phyloP scores from a whole-genome alignment of 495 filamentous ascomycete species.

The Lophiotrema nucula region DNA sequence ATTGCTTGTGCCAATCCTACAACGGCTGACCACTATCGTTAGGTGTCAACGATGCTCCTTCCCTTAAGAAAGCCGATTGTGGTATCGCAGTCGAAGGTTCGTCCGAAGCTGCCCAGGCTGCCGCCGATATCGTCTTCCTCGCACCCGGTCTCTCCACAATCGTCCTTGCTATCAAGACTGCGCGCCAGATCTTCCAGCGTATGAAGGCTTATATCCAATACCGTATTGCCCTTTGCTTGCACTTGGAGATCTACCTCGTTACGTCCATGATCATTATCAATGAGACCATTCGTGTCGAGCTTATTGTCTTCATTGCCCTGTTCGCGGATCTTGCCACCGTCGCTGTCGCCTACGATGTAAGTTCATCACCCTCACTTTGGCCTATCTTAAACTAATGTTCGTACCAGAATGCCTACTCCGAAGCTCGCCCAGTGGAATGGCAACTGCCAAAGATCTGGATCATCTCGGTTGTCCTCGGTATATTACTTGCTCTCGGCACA shows the following conservation, averaged over 20 bases:
- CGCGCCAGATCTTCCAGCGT: conserved; percentile 77
- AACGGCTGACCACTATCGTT: conserved; percentile 5
- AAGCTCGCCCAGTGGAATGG: conserved; percentile 71
- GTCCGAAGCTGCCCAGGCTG: conserved; percentile 73
- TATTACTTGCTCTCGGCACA: conserved; percentile 63
- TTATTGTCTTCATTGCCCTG: conserved; percentile 74
- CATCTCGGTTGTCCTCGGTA: conserved; percentile 66
- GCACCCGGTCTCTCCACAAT: conserved; percentile 74
- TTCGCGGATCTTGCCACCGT: conserved; percentile 78
- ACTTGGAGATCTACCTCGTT: conserved; percentile 75
- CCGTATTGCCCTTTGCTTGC: conserved; percentile 74
- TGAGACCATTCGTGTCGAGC: conserved; percentile 63
- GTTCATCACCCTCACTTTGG: not conserved
- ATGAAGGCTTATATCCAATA: conserved; percentile 83
- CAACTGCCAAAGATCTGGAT: conserved; percentile 78
- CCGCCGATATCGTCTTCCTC: conserved; percentile 78
- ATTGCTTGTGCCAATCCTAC: not conserved
- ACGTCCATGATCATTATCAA: conserved; percentile 76
- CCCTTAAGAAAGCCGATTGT: conserved; percentile 71
- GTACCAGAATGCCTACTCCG: conserved; percentile 62
- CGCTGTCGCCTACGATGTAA: conserved; percentile 66
- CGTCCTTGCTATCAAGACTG: conserved; percentile 74
- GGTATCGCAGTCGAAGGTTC: conserved; percentile 79
- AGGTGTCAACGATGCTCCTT: conserved; percentile 73
- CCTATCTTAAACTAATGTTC: not conserved